A percentile compares a stretch with the other conserved stretches of the same genome.
Conservation (phyloP, 148 eudicot species). For the Drosera capensis region DNA sequence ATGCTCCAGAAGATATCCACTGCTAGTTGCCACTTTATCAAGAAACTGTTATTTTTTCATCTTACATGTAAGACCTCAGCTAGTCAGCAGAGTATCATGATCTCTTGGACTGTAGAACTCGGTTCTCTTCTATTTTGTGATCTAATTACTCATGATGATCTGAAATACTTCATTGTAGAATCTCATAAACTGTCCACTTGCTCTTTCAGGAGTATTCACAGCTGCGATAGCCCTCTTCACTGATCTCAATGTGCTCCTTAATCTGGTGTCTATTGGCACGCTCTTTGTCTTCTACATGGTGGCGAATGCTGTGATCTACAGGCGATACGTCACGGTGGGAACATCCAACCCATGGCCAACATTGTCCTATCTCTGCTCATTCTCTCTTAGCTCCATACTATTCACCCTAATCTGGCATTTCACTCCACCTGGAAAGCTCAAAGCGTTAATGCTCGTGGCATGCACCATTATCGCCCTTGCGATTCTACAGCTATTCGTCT, state of each 20-base stretch:
- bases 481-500: slow-evolving; percentile 32
- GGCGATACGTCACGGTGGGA: slow-evolving; percentile 35
- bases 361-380: slow-evolving; percentile 39
- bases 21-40: too few species aligned
- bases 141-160: too few species aligned
- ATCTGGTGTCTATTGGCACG: slow-evolving; percentile 72
- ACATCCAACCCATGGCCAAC: slow-evolving; percentile 22
- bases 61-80: too few species aligned
- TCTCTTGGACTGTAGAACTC: too few species aligned
- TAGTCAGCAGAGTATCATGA: too few species aligned
- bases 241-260: slow-evolving; percentile 49
- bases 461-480: slow-evolving; percentile 23
- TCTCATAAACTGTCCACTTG: background rate
- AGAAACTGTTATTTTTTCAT: too few species aligned
- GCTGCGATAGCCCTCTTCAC: slow-evolving; percentile 81
- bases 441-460: slow-evolving; percentile 18
- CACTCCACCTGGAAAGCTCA: slow-evolving; percentile 32
- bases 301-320: slow-evolving; percentile 64
- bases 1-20: too few species aligned
- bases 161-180: too few species aligned
- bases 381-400: slow-evolving; percentile 34
- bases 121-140: background rate
- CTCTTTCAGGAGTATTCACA: slow-evolving; percentile 36
- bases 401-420: slow-evolving; percentile 51
- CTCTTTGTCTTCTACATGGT: slow-evolving; percentile 75